Percentiles rank a stretch among this genome's conserved stretches.
These are phyloP conservation scores for Letharia lupina DNA, from an alignment of 495 filamentous ascomycete species.

Conservation along the genomic window DNA sequence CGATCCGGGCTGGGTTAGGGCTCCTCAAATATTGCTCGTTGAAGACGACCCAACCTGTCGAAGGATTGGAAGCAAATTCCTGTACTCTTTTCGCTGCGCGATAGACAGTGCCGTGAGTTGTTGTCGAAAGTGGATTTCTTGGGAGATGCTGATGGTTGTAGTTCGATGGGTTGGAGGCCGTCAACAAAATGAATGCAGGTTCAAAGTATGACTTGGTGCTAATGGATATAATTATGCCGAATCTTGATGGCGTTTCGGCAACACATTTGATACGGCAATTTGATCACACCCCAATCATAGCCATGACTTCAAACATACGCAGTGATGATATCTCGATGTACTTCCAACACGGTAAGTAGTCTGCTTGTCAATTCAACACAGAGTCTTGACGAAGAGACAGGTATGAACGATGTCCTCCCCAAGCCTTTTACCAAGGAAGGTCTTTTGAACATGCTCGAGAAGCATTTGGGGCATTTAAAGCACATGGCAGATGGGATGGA, in stretches of 20 bases:
- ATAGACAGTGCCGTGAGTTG: conserved; percentile 84
- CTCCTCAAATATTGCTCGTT: conserved; percentile 81
- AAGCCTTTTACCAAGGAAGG: conserved; percentile 97
- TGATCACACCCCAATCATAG: conserved; percentile 82
- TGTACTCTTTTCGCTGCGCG: conserved; percentile 76
- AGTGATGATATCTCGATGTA: conserved; percentile 96
- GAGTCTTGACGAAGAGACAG: conserved; percentile 37
- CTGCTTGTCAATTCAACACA: conserved; percentile 9
- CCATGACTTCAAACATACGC: conserved; percentile 97
- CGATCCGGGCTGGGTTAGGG: conserved; percentile 73
- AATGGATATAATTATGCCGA: conserved; percentile 99
- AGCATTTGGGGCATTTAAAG: conserved; percentile 74
- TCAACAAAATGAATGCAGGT: conserved; percentile 78
- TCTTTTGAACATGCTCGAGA: conserved; percentile 81
- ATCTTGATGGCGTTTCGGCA: conserved; percentile 89
- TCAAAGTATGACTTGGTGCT: conserved; percentile 86
- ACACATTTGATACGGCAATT: conserved; percentile 90
- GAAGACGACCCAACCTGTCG: conserved; percentile 94
- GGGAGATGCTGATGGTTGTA: conserved; percentile 31
- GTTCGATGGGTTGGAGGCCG: conserved; percentile 86
- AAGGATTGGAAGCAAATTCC: conserved; percentile 88
- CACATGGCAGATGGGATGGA: conserved; percentile 50
- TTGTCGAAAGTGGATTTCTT: neutral
- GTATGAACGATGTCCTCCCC: conserved; percentile 97
- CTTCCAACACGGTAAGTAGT: conserved; percentile 82